Evolutionary conservation across 495 filamentous ascomycete genomes (phyloP).

Genomic region (Podospora pseudoanserina): DNA sequence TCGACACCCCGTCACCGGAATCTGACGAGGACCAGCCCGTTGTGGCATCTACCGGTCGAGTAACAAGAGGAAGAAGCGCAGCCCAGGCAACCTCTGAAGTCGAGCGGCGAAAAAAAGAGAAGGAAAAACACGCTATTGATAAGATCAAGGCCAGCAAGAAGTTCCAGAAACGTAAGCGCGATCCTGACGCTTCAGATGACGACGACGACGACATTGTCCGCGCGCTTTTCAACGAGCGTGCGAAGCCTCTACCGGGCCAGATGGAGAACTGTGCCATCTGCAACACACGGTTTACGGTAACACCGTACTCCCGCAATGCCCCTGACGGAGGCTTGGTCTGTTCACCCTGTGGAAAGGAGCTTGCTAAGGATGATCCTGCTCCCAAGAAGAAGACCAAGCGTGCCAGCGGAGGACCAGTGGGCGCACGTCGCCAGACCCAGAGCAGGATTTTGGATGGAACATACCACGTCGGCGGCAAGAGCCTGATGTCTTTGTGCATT

Average conservation of each 20-base stretch:
- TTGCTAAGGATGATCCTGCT: conserved; percentile 58
- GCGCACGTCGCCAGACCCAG: conserved; percentile 63
- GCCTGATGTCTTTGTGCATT: conserved; percentile 72
- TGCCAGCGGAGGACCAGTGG: conserved; percentile 41
- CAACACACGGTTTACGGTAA: conserved; percentile 88
- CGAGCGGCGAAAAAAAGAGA: conserved; percentile 58
- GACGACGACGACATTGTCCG: conserved; percentile 49
- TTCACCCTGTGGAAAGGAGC: conserved; percentile 74
- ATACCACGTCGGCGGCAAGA: conserved; percentile 63
- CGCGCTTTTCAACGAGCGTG: conserved; percentile 58
- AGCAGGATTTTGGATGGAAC: conserved; percentile 76
- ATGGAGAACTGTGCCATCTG: conserved; percentile 84
- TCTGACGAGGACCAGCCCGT: conserved; percentile 16
- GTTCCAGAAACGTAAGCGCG: conserved; percentile 62
- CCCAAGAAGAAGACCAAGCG: conserved; percentile 59
- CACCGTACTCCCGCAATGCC: conserved; percentile 79
- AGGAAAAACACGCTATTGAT: conserved; percentile 61
- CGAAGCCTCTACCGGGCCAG: conserved; percentile 74
- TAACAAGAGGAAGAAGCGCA: conserved; percentile 29
- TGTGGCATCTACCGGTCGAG: conserved; percentile 7
- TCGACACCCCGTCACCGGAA: background rate
- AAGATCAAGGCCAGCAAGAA: conserved; percentile 80
- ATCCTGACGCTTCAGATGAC: conserved; percentile 45
- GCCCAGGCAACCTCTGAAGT: conserved; percentile 33
- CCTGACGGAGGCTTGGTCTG: conserved; percentile 82